These are phyloP conservation scores for Nannochloropsis gaditana DNA, from an alignment of 108 stramenopile species.

Conservation along the genomic window DNA sequence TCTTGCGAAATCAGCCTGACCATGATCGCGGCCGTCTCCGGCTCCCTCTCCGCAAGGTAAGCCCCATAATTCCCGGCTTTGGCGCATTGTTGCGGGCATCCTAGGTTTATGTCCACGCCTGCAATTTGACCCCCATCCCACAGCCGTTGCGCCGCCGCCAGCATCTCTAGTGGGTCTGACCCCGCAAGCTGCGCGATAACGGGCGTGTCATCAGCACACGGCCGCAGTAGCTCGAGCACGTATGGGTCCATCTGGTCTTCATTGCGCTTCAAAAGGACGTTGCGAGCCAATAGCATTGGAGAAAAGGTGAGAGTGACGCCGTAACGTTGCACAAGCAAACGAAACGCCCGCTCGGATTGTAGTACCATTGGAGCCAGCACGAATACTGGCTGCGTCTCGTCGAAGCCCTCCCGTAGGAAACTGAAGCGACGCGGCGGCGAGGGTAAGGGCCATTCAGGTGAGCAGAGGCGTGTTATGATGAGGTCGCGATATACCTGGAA, in stretches of 20 bases:
- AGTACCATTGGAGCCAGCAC: background rate
- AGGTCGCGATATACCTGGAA: background rate
- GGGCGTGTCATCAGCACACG: background rate
- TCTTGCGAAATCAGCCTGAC: background rate
- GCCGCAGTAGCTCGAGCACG: background rate
- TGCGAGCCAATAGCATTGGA: background rate
- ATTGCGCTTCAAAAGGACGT: background rate
- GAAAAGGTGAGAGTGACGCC: background rate
- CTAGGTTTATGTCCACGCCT: background rate
- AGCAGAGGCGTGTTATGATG: background rate
- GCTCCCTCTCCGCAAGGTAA: background rate
- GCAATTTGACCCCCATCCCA: background rate
- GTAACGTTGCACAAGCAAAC: background rate
- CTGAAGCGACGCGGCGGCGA: background rate
- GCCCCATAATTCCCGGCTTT: background rate
- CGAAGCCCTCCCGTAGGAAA: background rate
- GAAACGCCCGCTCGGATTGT: background rate
- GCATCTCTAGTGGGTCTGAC: background rate
- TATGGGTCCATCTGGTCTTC: background rate
- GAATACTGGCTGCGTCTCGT: background rate
- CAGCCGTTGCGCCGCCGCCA: background rate
- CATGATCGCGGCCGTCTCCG: background rate
- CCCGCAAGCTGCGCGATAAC: background rate
- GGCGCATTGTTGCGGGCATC: slow-evolving; percentile 1
- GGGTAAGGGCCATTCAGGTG: slow-evolving; percentile 19